phyloP scores from a whole-genome alignment of 2,329 filamentous ascomycete genomes.

The Exophiala sp. region DNA sequence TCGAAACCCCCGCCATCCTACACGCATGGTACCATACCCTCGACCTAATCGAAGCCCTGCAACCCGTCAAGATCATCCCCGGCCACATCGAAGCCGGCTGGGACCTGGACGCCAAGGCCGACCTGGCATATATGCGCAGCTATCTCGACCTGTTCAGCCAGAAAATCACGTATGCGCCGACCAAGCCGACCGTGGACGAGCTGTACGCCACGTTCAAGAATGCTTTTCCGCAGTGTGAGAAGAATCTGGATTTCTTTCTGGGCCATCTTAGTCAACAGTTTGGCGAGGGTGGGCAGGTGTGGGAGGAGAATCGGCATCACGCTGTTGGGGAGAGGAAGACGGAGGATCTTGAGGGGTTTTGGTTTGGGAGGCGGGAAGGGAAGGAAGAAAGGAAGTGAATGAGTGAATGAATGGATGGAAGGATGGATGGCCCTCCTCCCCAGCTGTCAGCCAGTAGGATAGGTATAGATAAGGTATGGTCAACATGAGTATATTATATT shows the following conservation, averaged over 20 bases:
- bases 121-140: conserved; percentile 31
- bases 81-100: conserved; percentile 29
- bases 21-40: conserved; percentile 30
- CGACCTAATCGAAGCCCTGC: conserved; percentile 28
- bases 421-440: too few relatives aligned
- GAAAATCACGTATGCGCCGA: conserved; percentile 30
- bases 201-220: conserved; percentile 31
- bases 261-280: conserved; percentile 34
- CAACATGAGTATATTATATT: too few relatives aligned
- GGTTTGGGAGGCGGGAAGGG: too few relatives aligned
- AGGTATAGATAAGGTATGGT: too few relatives aligned
- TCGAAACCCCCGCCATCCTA: conserved; percentile 30
- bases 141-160: conserved; percentile 32
- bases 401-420: too few relatives aligned
- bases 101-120: conserved; percentile 29
- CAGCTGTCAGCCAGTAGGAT: too few relatives aligned
- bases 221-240: conserved; percentile 31
- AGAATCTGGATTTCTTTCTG: conserved; percentile 35
- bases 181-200: conserved; percentile 30
- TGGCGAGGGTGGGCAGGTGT: conserved; percentile 31
- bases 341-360: too few relatives aligned
- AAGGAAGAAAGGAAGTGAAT: too few relatives aligned
- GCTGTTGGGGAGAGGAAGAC: too few relatives aligned
- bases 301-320: conserved; percentile 35
- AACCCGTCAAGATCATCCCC: conserved; percentile 16